phyloP scores from a whole-genome alignment of 208 protist species.

The Leishmania guyanensis region DNA sequence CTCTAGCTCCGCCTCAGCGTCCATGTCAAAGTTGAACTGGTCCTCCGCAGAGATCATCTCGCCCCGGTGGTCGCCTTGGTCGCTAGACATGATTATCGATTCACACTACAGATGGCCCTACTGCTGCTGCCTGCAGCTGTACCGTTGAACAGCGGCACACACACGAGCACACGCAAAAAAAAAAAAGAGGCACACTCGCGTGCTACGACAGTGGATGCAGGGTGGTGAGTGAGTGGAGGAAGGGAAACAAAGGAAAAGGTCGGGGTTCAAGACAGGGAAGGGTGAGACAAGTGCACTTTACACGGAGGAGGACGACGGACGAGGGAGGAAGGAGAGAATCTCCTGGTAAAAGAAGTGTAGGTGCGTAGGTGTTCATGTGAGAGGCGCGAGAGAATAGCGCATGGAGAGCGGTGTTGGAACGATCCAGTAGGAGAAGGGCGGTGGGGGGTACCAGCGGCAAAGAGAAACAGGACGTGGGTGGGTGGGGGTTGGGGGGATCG shows the following conservation, averaged over 20 bases:
- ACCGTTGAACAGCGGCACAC: constrained; percentile 6
- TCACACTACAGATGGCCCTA: not conserved
- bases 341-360: not conserved
- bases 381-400: not conserved
- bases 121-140: not conserved
- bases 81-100: constrained; percentile 22
- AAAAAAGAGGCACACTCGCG: not conserved
- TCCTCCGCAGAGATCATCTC: constrained; percentile 29
- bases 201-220: not conserved
- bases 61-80: constrained; percentile 23
- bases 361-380: not conserved
- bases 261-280: not conserved
- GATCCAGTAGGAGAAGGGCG: not conserved
- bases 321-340: not conserved
- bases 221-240: not conserved
- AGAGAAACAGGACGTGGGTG: not conserved
- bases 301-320: not conserved
- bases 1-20: constrained; percentile 75
- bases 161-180: constrained; percentile 3
- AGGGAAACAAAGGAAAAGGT: not conserved
- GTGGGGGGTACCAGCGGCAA: not conserved
- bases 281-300: not conserved
- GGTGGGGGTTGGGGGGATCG: not conserved
- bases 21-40: constrained; percentile 51
- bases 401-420: not conserved